Base-by-base conservation (phyloP, 176 grass and related monocot species). In the Cocos nucifera region DNA sequence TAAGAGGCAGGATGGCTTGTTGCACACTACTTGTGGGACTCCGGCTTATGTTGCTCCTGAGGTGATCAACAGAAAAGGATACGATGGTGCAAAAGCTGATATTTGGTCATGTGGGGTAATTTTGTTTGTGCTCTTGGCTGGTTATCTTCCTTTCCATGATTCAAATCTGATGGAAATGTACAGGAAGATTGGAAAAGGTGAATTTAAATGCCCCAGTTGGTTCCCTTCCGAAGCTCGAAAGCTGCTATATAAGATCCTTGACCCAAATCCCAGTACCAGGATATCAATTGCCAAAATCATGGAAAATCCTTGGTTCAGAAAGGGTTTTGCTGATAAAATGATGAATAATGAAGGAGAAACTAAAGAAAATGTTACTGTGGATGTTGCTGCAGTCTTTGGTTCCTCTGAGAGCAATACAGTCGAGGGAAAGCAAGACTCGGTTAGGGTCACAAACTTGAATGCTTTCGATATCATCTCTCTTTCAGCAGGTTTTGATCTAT, bases 21-120 rank as follows among this genome's bases (percentile, higher is more conserved):
- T 97, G 18, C 86, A 96, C 51, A 96, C 86, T 10, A 96, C 86
- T 49, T 96, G 91, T 77, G 91, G 91, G 18, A 96, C 91, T 65
- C 91, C 80, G 65, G 91, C 91, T 66, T 96, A 96, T 87, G 91
- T 96, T 73, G 80, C 91, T 50, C 83, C 91, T 63, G 91, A 96
- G 61, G 91, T 96, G 44, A 72, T 96, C 44, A 74, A 72, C 59
- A 78, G 83, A 62, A 96, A 62, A 71, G 91, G 91, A 28, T 96
- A 96, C 71, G 91, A 96, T 64, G 91, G 91, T 30, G 72, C 83
- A 60, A 90, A 84, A 63, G 75, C 91, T 51, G 91, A 96, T 80
- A 58, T 88, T 64, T 96, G 91, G 91, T 96, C 91, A 19, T 85
- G 83, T 27, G 91, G 91, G 58, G 78, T 96, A 68, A 87, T 96